Percentiles rank a stretch among this genome's conserved stretches.
Conservation (phyloP, 352 stramenopile genomes). For the Phytophthora ramorum region DNA sequence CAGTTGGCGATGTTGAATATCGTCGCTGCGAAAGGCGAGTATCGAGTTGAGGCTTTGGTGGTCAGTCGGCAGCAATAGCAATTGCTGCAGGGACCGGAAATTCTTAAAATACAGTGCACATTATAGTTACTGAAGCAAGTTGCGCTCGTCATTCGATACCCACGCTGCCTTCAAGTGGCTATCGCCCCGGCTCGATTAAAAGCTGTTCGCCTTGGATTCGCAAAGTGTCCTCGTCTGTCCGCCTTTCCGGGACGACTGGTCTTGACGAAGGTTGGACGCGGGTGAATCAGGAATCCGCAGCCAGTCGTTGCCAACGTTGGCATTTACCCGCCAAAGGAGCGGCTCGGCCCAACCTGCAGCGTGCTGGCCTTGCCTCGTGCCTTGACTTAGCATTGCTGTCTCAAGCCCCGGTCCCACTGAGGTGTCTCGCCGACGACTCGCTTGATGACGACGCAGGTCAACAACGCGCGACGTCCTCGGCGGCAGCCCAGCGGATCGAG, state of each 20-base stretch:
- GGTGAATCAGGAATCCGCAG: constrained; percentile 7
- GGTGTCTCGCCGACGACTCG: neutral
- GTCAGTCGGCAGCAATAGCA: neutral
- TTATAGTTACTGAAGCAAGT: no score
- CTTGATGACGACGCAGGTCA: constrained; percentile 21
- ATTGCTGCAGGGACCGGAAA: no score
- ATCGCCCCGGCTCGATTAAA: constrained; percentile 27
- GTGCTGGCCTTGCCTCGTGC: neutral
- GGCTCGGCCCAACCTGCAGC: neutral
- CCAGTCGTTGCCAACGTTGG: constrained; percentile 8
- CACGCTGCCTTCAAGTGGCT: constrained; percentile 6
- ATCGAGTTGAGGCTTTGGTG: neutral
- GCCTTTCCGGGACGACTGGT: constrained; percentile 22
- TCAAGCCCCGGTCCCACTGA: constrained; percentile 26
- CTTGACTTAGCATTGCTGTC: constrained; percentile 7
- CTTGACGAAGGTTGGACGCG: constrained; percentile 18
- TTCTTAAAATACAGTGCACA: neutral
- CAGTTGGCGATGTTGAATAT: constrained; percentile 13
- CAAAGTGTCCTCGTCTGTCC: constrained; percentile 32
- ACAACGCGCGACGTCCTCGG: constrained; percentile 25
- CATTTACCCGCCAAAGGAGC: neutral
- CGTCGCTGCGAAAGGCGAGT: constrained; percentile 6
- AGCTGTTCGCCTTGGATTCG: constrained; percentile 3
- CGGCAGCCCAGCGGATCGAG: constrained; percentile 9
- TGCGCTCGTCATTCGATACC: constrained; percentile 4